A percentile compares a stretch with the other conserved stretches of the same genome.
phyloP scores from a whole-genome alignment of 2,329 filamentous ascomycete genomes.

The Ophiostoma populinum region DNA sequence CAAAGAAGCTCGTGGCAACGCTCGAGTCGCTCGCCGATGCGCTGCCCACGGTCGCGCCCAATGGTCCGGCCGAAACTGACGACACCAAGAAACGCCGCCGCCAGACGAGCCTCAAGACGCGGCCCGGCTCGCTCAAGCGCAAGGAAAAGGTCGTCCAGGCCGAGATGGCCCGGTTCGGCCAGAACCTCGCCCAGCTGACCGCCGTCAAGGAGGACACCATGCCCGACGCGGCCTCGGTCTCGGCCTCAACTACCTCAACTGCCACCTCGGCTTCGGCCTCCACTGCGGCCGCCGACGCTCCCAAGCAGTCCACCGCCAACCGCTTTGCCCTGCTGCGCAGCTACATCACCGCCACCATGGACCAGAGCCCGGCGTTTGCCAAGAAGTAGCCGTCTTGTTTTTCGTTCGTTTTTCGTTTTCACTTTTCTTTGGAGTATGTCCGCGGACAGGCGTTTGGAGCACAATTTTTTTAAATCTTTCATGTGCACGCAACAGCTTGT shows the following conservation, averaged over 20 bases:
- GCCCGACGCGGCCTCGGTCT: conserved; percentile 5
- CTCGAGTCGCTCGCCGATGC: conserved; percentile 66
- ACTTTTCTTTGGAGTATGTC: neutral
- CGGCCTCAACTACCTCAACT: no score
- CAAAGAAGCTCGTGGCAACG: conserved; percentile 62
- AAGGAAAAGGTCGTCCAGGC: conserved; percentile 64
- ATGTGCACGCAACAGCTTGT: no score
- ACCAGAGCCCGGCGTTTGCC: conserved; percentile 66
- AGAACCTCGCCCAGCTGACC: conserved; percentile 61
- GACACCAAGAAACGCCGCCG: conserved; percentile 41
- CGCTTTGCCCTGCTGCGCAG: conserved; percentile 68
- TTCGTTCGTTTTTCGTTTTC: neutral
- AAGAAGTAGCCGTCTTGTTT: conserved; percentile 2
- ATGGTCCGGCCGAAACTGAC: conserved; percentile 20
- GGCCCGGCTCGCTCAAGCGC: conserved; percentile 65
- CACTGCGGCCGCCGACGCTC: conserved; percentile 7
- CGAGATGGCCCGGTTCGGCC: conserved; percentile 72
- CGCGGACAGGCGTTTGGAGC: neutral
- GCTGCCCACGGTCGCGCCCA: conserved; percentile 44
- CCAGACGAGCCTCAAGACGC: conserved; percentile 56
- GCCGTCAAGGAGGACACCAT: conserved; percentile 15
- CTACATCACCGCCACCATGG: conserved; percentile 77
- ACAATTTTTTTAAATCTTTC: no score
- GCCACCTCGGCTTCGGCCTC: conserved; percentile 7
- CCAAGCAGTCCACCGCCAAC: conserved; percentile 28